Percentiles rank a stretch among this genome's conserved stretches.
These are phyloP conservation scores for Aspergillus nomiae DNA, from an alignment of 2,329 filamentous ascomycete genomes.

Conservation along the genomic window DNA sequence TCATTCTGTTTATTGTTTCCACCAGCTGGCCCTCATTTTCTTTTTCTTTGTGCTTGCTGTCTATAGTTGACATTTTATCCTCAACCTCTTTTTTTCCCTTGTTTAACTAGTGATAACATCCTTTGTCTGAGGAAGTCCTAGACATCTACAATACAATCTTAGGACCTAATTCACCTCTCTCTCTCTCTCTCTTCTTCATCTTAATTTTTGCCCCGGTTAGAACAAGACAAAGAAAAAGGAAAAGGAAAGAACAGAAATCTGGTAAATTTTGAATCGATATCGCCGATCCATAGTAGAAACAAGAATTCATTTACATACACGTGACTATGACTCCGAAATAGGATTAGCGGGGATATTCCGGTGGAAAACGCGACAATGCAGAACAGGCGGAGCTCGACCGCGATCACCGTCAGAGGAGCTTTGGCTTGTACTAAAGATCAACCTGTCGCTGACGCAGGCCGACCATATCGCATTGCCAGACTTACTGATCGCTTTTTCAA, in stretches of 20 bases:
- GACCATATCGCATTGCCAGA: neutral
- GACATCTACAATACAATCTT: neutral
- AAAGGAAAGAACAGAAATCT: neutral
- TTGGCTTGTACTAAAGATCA: conserved; percentile 8
- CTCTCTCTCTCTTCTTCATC: neutral
- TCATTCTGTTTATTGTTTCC: conserved; percentile 22
- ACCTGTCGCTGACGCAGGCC: neutral
- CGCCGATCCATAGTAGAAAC: no score
- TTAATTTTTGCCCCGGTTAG: neutral
- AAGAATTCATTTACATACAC: conserved; percentile 17
- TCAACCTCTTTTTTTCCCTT: neutral
- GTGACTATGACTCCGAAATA: conserved; percentile 27
- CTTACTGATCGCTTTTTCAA: neutral
- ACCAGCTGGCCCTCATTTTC: conserved; percentile 14
- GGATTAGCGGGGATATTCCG: conserved; percentile 25
- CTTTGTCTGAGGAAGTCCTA: neutral
- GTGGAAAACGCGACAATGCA: conserved; percentile 33
- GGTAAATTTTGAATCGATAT: neutral
- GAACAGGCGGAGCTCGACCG: conserved; percentile 27
- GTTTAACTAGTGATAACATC: neutral
- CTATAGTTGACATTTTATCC: neutral
- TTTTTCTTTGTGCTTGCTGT: neutral
- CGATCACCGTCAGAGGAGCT: conserved; percentile 25
- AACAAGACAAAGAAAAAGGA: neutral
- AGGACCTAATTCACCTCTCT: neutral